These are phyloP conservation scores for Gossypium rotundifolium DNA, from an alignment of 345 rosid species.

Conservation along the genomic window DNA sequence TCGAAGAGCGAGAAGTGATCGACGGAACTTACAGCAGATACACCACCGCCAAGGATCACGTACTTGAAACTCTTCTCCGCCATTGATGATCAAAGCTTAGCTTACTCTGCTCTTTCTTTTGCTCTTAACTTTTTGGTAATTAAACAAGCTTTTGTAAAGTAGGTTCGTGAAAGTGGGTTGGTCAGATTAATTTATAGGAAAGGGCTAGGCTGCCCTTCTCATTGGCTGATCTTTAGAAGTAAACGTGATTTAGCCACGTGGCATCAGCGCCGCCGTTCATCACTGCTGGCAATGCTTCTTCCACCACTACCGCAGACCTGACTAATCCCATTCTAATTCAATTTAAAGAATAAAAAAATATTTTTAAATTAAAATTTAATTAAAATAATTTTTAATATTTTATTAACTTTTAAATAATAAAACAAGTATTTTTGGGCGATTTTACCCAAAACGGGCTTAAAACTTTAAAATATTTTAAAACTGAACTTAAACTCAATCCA, in stretches of 20 bases:
- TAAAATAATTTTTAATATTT: no score
- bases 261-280: neutral
- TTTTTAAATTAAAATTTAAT: no score
- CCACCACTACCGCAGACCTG: neutral
- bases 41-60: slow-evolving; percentile 94
- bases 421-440: no score
- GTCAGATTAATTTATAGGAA: neutral
- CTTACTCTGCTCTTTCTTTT: neutral
- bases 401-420: no score
- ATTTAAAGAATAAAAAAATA: no score
- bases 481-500: no score
- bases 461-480: no score
- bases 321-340: no score
- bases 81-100: slow-evolving; percentile 29
- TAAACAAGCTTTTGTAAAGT: neutral
- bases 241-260: slow-evolving; percentile 18
- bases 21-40: slow-evolving; percentile 60
- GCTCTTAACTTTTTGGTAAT: neutral
- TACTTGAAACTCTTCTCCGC: slow-evolving; percentile 80
- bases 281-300: neutral
- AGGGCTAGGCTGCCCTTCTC: neutral
- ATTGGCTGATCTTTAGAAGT: slow-evolving; percentile 12
- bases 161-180: neutral
- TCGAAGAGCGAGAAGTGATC: neutral
- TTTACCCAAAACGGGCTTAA: no score